Conservation (phyloP, 257 asterid species). For the Oldenlandia corymbosa region DNA sequence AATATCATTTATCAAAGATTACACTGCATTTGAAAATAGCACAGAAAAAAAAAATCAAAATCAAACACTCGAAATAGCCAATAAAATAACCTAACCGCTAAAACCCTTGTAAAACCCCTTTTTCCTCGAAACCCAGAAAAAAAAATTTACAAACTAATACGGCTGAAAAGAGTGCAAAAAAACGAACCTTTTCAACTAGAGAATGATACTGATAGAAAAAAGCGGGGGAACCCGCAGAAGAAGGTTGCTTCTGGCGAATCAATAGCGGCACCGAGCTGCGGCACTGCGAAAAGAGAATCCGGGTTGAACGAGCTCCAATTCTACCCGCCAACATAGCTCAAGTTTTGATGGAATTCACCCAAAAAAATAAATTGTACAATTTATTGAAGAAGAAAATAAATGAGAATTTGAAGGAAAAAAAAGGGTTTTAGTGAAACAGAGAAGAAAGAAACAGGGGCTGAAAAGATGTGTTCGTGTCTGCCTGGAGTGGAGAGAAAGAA, state of each 20-base stretch:
- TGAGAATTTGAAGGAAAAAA: not conserved
- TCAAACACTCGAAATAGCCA: constrained; percentile 1
- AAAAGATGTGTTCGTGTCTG: not conserved
- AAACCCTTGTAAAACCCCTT: constrained; percentile 33
- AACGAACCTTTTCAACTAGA: constrained; percentile 35
- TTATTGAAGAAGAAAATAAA: too few species aligned
- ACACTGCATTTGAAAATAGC: not conserved
- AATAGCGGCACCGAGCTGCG: constrained; percentile 39
- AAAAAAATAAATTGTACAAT: not conserved
- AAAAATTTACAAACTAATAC: not conserved
- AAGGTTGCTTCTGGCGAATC: constrained; percentile 28
- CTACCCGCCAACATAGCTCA: constrained; percentile 51
- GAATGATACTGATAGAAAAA: constrained; percentile 28
- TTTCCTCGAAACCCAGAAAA: not conserved
- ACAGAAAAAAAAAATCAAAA: not conserved
- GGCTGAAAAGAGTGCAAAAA: not conserved
- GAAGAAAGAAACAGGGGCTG: not conserved
- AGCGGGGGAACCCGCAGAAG: constrained; percentile 15
- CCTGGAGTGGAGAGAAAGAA: constrained; percentile 12
- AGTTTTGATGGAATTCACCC: not conserved
- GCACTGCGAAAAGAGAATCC: constrained; percentile 32
- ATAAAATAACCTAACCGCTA: not conserved
- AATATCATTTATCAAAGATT: not conserved
- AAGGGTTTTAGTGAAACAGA: not conserved
- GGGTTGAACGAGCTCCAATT: constrained; percentile 46